Evolutionary conservation across 495 filamentous ascomycete species (phyloP), one percentile per base, ranked within the genome.

Genomic region (Apodospora peruviana): DNA sequence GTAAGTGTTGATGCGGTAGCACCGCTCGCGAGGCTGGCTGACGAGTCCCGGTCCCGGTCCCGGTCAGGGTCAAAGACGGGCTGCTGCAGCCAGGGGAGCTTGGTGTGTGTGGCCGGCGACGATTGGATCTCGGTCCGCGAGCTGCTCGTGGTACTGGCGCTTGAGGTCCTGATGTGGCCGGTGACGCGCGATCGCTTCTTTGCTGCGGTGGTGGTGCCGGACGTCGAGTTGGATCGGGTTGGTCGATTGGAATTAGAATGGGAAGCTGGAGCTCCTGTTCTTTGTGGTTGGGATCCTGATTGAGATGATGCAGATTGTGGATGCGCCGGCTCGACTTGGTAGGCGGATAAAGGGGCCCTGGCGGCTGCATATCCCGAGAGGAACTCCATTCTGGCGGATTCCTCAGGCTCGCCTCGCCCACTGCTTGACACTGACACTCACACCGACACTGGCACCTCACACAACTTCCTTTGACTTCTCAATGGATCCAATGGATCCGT

Each of bases 151-250:
- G 62, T 65, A 50, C 62, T 63, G 41, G 60, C 57, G 47, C 62
- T 65, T 47, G 61, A 64, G 10, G 55, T 61, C 7, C 55, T 47
- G 10, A 55, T 58, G 60, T 58, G 55, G 37, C 55, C 55, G 40
- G 58, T 52, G 25, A 62, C 55, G 45, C 56, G 60, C 36, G 61
- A 56, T 45, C 60, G 55, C 45, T 56, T 67, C 47, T 58, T 58
- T 34, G n/a, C n/a, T n/a, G 49, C 16, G 12, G 45, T 43, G n/a
- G 45, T 12, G 3, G 54, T 44, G 1, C 49, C 61, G 20, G 62
- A 60, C 12, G 62, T 65, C 29, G 65, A 68, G 44, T 68, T 67
- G 59, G 64, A 63, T 19, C 64, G 64, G 29, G 55, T 47, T 43
- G 57, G 62, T 40, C 50, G 48, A 40, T 25, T 65, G 38, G 61